Conservation (phyloP, 805 yeast genomes). For the Ogataea chonburiensis region DNA sequence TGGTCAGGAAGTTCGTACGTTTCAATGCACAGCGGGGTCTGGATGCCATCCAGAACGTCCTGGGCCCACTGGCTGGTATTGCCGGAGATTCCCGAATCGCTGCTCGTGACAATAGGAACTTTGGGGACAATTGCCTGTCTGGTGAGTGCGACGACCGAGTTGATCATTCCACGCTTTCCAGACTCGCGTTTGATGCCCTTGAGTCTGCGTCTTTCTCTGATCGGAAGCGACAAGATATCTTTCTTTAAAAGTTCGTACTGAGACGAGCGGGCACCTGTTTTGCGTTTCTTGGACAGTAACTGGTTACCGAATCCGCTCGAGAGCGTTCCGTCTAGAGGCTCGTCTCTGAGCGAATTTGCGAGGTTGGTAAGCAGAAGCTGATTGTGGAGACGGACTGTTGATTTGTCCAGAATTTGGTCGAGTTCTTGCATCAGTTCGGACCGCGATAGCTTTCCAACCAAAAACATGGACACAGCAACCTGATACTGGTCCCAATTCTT, state of each 20-base stretch:
- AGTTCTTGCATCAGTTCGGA: conserved; percentile 64
- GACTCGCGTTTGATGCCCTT: conserved; percentile 80
- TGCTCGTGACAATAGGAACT: conserved; percentile 67
- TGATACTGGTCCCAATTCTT: conserved; percentile 85
- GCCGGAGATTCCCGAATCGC: conserved; percentile 19
- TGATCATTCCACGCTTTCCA: conserved; percentile 74
- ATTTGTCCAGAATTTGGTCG: conserved; percentile 50
- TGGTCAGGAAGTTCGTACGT: conserved; percentile 79
- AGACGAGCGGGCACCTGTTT: conserved; percentile 53
- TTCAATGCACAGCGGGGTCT: conserved; percentile 77
- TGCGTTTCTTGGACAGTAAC: conserved; percentile 36
- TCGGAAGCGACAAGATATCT: conserved; percentile 82
- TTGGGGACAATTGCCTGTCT: conserved; percentile 77
- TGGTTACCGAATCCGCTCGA: conserved; percentile 49
- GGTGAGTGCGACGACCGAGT: conserved; percentile 64
- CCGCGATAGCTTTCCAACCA: conserved; percentile 78
- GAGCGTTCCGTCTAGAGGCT: conserved; percentile 56
- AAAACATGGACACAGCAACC: conserved; percentile 68
- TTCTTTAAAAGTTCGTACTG: conserved; percentile 82
- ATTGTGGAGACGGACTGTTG: conserved; percentile 69
- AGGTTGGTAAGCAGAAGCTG: conserved; percentile 76
- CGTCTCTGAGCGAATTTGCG: conserved; percentile 79
- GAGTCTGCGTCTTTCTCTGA: conserved; percentile 79
- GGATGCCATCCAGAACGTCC: conserved; percentile 83
- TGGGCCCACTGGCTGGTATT: conserved; percentile 84